Evolutionary conservation across 1,284 basidiomycete genomes (phyloP).

Genomic region (Inonotus obliquus): DNA sequence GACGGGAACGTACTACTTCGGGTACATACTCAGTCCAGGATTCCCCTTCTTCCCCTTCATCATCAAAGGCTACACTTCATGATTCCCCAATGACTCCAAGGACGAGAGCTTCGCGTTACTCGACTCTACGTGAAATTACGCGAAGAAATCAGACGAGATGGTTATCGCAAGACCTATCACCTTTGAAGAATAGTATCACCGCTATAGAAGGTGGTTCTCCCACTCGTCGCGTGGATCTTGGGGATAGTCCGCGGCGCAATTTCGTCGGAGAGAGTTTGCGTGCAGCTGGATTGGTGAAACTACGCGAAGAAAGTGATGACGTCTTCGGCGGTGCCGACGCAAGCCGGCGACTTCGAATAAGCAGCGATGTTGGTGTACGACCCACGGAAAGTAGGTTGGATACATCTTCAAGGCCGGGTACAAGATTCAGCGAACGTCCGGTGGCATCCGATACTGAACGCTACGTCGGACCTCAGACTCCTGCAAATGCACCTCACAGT

Average conservation of each 20-base stretch:
- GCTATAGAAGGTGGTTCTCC: conserved; percentile 38
- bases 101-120: conserved; percentile 30
- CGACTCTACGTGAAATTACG: conserved; percentile 42
- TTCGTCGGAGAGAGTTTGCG: conserved; percentile 64
- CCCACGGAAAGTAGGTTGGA: not conserved
- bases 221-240: conserved; percentile 54
- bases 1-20: conserved; percentile 21
- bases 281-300: conserved; percentile 60
- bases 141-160: conserved; percentile 48
- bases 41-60: conserved; percentile 23
- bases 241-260: conserved; percentile 57
- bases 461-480: conserved; percentile 23
- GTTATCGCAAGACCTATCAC: conserved; percentile 39
- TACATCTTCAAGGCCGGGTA: not conserved
- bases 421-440: conserved; percentile 8
- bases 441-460: not conserved
- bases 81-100: conserved; percentile 23
- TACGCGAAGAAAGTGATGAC: conserved; percentile 35
- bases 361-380: conserved; percentile 9
- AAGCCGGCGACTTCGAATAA: conserved; percentile 8
- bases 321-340: conserved; percentile 30
- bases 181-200: conserved; percentile 26
- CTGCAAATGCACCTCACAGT: conserved; percentile 20
- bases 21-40: conserved; percentile 2
- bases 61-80: conserved; percentile 8